These are phyloP conservation scores for Wickerhamomyces subpelliculosus DNA, from an alignment of 805 yeast species.

Conservation along the genomic window DNA sequence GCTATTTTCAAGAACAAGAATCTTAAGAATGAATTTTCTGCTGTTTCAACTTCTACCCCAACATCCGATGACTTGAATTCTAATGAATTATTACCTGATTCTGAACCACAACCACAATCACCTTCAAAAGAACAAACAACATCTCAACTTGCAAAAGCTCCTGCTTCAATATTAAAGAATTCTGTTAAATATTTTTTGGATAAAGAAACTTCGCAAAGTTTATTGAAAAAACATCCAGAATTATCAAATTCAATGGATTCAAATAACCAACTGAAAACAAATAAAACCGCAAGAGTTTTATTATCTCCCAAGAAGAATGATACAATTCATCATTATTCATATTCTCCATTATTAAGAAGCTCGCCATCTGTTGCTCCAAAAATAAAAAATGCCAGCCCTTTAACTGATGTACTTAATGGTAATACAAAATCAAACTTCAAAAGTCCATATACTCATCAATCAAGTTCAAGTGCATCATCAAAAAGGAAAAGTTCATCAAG, in stretches of 20 bases:
- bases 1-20: no score
- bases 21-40: background rate
- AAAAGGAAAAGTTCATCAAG: background rate
- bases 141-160: slow-evolving; percentile 4
- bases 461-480: slow-evolving; percentile 3
- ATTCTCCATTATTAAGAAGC: slow-evolving; percentile 1
- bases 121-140: no score
- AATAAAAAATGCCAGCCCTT: slow-evolving; percentile 16
- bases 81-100: background rate
- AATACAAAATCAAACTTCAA: slow-evolving; percentile 4
- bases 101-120: slow-evolving; percentile 3
- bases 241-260: slow-evolving; percentile 16
- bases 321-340: background rate
- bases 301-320: slow-evolving; percentile 29
- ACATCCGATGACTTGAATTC: background rate
- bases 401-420: slow-evolving; percentile 19
- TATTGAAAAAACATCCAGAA: slow-evolving; percentile 16
- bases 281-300: slow-evolving; percentile 26
- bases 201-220: slow-evolving; percentile 11
- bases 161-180: slow-evolving; percentile 20
- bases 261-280: slow-evolving; percentile 20
- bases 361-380: slow-evolving; percentile 1
- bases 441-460: slow-evolving; percentile 15
- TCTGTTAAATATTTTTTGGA: slow-evolving; percentile 15
- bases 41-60: background rate